These are phyloP conservation scores for Trichoderma erinaceum DNA, from an alignment of 495 filamentous ascomycete species.

Conservation along the genomic window DNA sequence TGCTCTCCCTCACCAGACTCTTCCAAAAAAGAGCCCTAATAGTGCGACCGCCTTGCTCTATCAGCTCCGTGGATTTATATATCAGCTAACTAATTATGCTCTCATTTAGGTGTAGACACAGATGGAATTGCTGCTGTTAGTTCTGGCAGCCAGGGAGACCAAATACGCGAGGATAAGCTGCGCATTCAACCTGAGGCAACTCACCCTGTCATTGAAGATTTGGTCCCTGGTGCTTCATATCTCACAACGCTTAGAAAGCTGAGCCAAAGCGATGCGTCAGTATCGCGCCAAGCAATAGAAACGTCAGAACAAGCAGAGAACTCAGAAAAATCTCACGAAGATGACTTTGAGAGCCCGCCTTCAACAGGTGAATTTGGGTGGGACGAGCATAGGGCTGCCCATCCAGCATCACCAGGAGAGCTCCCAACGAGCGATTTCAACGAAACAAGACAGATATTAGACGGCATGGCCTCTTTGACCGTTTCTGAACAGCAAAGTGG, in stretches of 20 bases:
- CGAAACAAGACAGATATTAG: conserved; percentile 14
- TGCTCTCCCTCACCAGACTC: background rate
- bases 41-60: background rate
- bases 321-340: conserved; percentile 19
- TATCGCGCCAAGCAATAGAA: background rate
- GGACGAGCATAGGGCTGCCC: conserved; percentile 20
- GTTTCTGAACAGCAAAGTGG: conserved; percentile 18
- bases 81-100: background rate
- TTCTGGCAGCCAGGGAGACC: background rate
- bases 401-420: conserved; percentile 2
- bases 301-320: background rate
- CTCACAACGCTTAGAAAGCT: background rate
- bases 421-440: background rate
- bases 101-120: background rate
- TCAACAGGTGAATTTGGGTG: conserved; percentile 15
- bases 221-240: background rate
- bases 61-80: background rate
- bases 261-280: background rate
- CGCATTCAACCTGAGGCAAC: too few species aligned
- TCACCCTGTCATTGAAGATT: background rate
- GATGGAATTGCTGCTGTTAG: background rate
- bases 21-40: background rate
- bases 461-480: conserved; percentile 21
- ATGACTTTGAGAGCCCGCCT: conserved; percentile 19
- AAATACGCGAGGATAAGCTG: too few species aligned